phyloP scores from a whole-genome alignment of 257 asterid genomes.

The Solanum dulcamara region DNA sequence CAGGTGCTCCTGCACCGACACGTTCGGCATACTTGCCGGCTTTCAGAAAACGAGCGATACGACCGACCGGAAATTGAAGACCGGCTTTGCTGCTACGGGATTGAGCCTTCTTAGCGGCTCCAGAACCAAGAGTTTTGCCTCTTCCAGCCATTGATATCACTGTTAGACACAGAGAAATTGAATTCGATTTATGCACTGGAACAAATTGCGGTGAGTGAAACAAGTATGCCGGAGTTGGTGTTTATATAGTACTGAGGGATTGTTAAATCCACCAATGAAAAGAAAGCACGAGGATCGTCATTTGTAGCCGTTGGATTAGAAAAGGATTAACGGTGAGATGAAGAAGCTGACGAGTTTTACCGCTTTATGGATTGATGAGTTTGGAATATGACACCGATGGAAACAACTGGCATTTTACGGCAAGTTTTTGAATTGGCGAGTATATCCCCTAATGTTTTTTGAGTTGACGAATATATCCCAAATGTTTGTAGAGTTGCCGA shows the following conservation, averaged over 20 bases:
- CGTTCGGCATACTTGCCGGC: constrained; percentile 85
- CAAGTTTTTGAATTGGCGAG: not conserved
- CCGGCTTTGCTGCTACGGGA: constrained; percentile 79
- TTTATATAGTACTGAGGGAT: constrained; percentile 28
- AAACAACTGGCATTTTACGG: not conserved
- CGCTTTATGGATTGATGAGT: not conserved
- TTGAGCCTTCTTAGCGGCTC: constrained; percentile 59
- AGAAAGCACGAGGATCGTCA: constrained; percentile 22
- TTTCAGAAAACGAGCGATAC: constrained; percentile 75
- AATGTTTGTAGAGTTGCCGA: too few species aligned
- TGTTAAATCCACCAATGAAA: constrained; percentile 18
- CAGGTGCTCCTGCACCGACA: constrained; percentile 89
- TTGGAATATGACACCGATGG: not conserved
- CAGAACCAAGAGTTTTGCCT: constrained; percentile 74
- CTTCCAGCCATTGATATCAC: constrained; percentile 46
- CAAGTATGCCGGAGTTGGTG: not conserved
- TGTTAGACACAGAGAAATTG: not conserved
- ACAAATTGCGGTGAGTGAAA: not conserved
- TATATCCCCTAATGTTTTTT: not conserved
- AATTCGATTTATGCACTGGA: not conserved
- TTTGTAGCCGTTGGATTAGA: constrained; percentile 27
- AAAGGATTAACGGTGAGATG: constrained; percentile 19
- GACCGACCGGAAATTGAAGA: constrained; percentile 79
- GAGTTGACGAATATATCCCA: not conserved
- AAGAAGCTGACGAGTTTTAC: not conserved